A percentile compares a stretch with the other conserved stretches of the same genome.
Conservation (phyloP, 345 rosid species). For the Linum lewisii region DNA sequence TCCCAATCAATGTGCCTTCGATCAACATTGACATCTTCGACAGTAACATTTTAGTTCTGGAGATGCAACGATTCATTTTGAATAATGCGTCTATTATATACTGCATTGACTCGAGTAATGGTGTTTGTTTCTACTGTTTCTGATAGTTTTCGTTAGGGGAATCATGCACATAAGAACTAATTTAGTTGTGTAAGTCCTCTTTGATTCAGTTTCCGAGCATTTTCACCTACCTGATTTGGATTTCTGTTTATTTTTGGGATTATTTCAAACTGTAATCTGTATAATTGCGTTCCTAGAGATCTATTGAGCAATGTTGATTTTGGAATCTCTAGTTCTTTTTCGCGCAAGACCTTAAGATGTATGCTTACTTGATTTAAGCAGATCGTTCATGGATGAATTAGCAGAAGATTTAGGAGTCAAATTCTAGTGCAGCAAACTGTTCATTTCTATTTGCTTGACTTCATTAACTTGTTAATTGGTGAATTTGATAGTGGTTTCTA, state of each 20-base stretch:
- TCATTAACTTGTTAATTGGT: not conserved
- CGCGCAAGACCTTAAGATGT: not conserved
- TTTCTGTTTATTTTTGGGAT: not conserved
- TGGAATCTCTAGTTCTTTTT: not conserved
- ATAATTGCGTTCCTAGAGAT: not conserved
- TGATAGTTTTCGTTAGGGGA: slow-evolving; percentile 66
- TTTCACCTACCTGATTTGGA: slow-evolving; percentile 5
- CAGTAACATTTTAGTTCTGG: slow-evolving; percentile 27
- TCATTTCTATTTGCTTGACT: not conserved
- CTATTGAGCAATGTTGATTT: not conserved
- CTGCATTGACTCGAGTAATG: not conserved
- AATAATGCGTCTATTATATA: not conserved
- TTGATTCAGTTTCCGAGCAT: not conserved
- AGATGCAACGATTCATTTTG: not conserved
- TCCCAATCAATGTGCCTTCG: slow-evolving; percentile 88
- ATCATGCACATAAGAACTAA: slow-evolving; percentile 68
- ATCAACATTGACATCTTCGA: slow-evolving; percentile 93
- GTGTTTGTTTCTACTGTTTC: slow-evolving; percentile 5
- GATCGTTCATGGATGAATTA: not conserved
- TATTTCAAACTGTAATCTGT: not conserved
- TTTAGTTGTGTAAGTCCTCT: slow-evolving; percentile 70
- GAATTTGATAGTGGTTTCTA: not conserved
- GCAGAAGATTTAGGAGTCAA: not conserved
- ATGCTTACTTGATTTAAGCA: not conserved
- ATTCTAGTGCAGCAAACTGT: too few species aligned